phyloP scores from a whole-genome alignment of 495 filamentous ascomycete species.

The Penicillium bialowiezense region DNA sequence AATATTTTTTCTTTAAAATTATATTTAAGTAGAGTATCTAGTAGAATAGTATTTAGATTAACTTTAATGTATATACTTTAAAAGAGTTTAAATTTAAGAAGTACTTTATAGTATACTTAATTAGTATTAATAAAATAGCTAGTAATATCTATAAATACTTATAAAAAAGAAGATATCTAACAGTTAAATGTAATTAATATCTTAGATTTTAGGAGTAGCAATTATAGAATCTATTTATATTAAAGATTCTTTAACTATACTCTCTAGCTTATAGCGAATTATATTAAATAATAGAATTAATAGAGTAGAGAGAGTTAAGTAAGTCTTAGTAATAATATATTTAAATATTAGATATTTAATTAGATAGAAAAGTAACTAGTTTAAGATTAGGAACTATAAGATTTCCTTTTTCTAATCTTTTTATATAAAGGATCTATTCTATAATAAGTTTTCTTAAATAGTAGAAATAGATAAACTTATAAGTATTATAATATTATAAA shows the following conservation, averaged over 20 bases:
- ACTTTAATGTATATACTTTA: not conserved
- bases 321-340: not conserved
- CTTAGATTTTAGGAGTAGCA: not conserved
- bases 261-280: not conserved
- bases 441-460: not conserved
- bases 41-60: not conserved
- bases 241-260: not conserved
- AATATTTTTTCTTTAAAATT: not conserved
- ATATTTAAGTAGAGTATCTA: not conserved
- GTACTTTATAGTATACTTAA: not conserved
- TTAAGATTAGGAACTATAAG: not conserved
- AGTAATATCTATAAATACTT: not conserved
- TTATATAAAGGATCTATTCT: no score
- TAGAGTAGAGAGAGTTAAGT: slow-evolving; percentile 10
- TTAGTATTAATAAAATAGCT: not conserved
- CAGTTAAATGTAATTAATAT: not conserved
- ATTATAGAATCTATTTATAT: not conserved
- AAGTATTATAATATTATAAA: slow-evolving; percentile 1
- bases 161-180: not conserved
- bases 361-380: not conserved
- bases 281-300: slow-evolving; percentile 1
- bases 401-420: not conserved
- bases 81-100: not conserved
- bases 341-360: not conserved
- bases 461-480: not conserved